These are phyloP conservation scores for Phylloporus sp. DNA, from an alignment of 1,284 basidiomycete genomes.

Conservation along the genomic window DNA sequence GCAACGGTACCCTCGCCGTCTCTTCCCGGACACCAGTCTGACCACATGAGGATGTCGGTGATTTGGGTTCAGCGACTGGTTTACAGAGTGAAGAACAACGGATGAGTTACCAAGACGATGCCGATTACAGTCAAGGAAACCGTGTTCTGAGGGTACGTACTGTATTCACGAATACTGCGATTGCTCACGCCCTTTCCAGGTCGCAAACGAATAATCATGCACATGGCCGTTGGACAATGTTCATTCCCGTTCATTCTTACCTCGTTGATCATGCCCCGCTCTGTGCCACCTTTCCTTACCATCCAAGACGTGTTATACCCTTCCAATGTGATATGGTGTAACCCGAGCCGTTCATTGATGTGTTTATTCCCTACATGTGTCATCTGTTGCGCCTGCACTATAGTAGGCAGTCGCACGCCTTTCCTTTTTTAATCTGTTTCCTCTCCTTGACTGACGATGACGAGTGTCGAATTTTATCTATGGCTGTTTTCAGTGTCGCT, in stretches of 20 bases:
- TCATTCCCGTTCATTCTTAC: background rate
- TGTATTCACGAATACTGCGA: background rate
- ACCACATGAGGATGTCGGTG: conserved; percentile 21
- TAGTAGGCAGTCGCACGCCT: background rate
- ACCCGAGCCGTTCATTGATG: conserved; percentile 1
- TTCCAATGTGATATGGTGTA: conserved; percentile 2
- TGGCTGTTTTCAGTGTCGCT: background rate
- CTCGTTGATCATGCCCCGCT: background rate
- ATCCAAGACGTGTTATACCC: conserved; percentile 5
- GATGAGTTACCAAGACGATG: conserved; percentile 40
- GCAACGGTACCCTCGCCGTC: conserved; percentile 17
- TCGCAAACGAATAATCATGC: conserved; percentile 1
- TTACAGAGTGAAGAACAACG: conserved; percentile 32
- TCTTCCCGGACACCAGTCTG: conserved; percentile 20
- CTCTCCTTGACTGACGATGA: conserved; percentile 4
- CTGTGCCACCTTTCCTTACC: background rate
- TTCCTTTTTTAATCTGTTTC: conserved; percentile 2
- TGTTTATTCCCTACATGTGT: conserved; percentile 6
- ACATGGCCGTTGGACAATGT: background rate
- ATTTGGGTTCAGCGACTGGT: conserved; percentile 17
- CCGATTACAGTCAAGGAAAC: conserved; percentile 38
- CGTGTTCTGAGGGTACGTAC: conserved; percentile 39
- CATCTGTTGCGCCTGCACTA: background rate
- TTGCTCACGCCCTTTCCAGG: background rate
- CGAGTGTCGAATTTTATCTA: background rate